Base-by-base conservation (phyloP, 768 basidiomycete species). In the Tephrocybe sp. region DNA sequence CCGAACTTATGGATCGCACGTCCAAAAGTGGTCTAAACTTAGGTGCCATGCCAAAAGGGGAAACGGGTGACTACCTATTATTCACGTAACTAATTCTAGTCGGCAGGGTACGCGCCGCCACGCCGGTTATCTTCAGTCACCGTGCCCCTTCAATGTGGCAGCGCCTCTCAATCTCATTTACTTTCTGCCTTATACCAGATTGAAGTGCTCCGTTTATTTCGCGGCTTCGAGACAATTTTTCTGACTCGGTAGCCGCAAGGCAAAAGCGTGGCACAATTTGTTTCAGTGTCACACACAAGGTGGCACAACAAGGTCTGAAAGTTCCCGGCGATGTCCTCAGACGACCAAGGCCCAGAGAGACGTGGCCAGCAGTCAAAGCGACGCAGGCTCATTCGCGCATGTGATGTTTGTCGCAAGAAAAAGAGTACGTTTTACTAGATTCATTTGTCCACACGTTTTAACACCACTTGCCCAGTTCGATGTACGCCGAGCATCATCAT, bases 391-490 rank as follows among this genome's bases (percentile, higher is more conserved):
- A 84, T 87, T 64, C 69, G 89, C 26, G 89, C 89, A 9, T 93
- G 91, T 63, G 90, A 92, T 62, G 78, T 83, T 0, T 93, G 91
- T 65, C 75, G 91, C 34, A 73, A 87, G 53, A 92, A 92, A 75
- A 94, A 94, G 70, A 82, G 89, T 86, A 44, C 55, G 80, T 67
- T 15, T 9, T 15, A 31, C 22, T 13, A 39, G 27, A 40, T 38
- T 18, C 21, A 18, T 15, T 24, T 27, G 16, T 11, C 25, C 5
- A 15, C 19, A 12, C 31, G 25, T 42, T 39, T 50, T 39, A 16
- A 22, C 24, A 47, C 39, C 22, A 36, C 54, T 32, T 24, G 19
- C 49, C 2, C 16, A 84, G 85, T 88, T 64, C 76, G 85, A 64
- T 88, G 85, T 84, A 69, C 66, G 80, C 52, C 11, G 24, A 19